A percentile compares a stretch with the other conserved stretches of the same genome.
Evolutionary conservation across 805 yeast species (phyloP).

Genomic region (Metschnikowia bowlesiae): DNA sequence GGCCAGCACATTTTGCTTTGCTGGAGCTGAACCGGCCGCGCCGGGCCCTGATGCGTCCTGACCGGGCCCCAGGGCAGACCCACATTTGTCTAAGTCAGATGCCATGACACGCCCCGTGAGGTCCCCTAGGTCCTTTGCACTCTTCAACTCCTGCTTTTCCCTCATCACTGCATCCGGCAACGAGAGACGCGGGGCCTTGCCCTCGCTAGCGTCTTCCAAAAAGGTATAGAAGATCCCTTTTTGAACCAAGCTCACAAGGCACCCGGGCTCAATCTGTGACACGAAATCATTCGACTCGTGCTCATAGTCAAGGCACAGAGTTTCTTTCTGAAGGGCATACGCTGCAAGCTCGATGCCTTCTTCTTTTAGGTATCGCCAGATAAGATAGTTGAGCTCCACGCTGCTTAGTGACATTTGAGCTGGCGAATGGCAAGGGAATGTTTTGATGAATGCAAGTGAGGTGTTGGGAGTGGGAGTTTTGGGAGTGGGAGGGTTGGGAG

Average conservation of each 20-base stretch:
- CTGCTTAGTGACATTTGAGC: slow-evolving; percentile 73
- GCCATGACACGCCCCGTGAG: too few relatives aligned
- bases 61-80: too few relatives aligned
- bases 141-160: slow-evolving; percentile 28
- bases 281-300: slow-evolving; percentile 36
- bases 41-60: too few relatives aligned
- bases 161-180: slow-evolving; percentile 52
- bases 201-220: slow-evolving; percentile 53
- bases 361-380: slow-evolving; percentile 92
- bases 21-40: neutral
- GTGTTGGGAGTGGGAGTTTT: too few relatives aligned
- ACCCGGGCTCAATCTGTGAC: slow-evolving; percentile 65
- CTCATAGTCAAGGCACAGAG: slow-evolving; percentile 56
- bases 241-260: slow-evolving; percentile 76
- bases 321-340: slow-evolving; percentile 72
- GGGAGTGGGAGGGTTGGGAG: too few relatives aligned
- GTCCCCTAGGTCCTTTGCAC: neutral
- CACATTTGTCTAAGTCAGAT: too few relatives aligned
- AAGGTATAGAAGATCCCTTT: slow-evolving; percentile 79
- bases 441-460: too few relatives aligned
- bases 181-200: slow-evolving; percentile 12
- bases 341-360: slow-evolving; percentile 74
- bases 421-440: neutral
- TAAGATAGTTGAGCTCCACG: slow-evolving; percentile 79
- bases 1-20: neutral